These are phyloP conservation scores for Alternaria hordeiaustralica DNA, from an alignment of 2,329 filamentous ascomycete genomes.

Conservation along the genomic window DNA sequence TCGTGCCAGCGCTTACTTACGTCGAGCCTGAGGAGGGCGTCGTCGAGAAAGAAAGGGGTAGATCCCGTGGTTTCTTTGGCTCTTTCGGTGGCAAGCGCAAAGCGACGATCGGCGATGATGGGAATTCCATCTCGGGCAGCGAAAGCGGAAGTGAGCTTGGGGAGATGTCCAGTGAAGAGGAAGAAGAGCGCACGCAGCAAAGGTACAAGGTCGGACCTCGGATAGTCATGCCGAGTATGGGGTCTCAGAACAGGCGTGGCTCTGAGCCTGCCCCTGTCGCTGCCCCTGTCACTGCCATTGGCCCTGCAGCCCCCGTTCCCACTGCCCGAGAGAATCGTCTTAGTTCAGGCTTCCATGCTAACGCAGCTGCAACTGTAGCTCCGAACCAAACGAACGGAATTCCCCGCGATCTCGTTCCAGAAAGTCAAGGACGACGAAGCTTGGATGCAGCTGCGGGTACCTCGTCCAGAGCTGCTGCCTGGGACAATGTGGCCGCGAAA, in stretches of 20 bases:
- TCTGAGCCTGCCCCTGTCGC: constrained; percentile 19
- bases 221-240: constrained; percentile 39
- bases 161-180: constrained; percentile 37
- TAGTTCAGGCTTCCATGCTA: constrained; percentile 36
- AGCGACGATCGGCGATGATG: constrained; percentile 42
- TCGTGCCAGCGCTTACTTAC: constrained; percentile 77
- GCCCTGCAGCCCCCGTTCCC: not conserved
- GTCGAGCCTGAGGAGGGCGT: constrained; percentile 22
- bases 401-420: constrained; percentile 13
- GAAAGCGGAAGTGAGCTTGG: constrained; percentile 36
- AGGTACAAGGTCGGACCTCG: constrained; percentile 46
- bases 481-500: constrained; percentile 29
- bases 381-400: constrained; percentile 15
- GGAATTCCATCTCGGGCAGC: constrained; percentile 35
- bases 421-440: constrained; percentile 22
- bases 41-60: constrained; percentile 31
- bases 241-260: constrained; percentile 31
- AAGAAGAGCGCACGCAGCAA: constrained; percentile 38
- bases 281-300: not conserved
- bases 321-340: constrained; percentile 21
- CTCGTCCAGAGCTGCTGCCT: constrained; percentile 23
- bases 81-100: constrained; percentile 31
- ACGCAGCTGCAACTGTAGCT: constrained; percentile 20
- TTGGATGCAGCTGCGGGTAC: constrained; percentile 22
- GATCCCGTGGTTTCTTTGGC: constrained; percentile 37